A percentile compares a stretch with the other conserved stretches of the same genome.
phyloP scores from a whole-genome alignment of 225 moss, liverwort and hornwort species.

The Takakia lepidozioides region DNA sequence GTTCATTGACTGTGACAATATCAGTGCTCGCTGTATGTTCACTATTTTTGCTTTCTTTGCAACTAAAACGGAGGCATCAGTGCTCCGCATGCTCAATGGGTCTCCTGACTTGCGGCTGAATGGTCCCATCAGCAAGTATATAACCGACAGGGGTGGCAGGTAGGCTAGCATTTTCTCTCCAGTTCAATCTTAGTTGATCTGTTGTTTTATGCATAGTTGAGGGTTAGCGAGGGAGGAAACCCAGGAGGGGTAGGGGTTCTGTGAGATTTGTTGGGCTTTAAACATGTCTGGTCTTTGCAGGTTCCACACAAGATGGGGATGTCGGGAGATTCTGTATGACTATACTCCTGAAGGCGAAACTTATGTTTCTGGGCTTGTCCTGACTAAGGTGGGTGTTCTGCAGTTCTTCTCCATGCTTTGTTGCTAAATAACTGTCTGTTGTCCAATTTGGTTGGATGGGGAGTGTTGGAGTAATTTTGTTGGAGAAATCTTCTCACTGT shows the following conservation, averaged over 20 bases:
- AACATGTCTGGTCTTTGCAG: conserved; percentile 16
- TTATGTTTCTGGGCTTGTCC: conserved; percentile 65
- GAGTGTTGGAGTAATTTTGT: too few species aligned
- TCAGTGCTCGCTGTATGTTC: conserved; percentile 97
- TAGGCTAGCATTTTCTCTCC: conserved; percentile 7
- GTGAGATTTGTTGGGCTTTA: neutral
- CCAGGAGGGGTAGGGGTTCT: neutral
- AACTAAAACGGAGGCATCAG: conserved; percentile 88
- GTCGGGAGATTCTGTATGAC: conserved; percentile 76
- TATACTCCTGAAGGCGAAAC: conserved; percentile 61
- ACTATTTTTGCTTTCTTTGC: conserved; percentile 97
- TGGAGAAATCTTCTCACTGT: too few species aligned
- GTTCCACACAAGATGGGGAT: conserved; percentile 86
- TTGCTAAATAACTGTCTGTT: too few species aligned
- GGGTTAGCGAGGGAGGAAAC: neutral
- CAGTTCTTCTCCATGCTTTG: too few species aligned
- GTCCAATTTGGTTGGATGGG: too few species aligned
- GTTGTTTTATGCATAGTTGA: neutral
- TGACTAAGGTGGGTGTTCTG: conserved; percentile 91
- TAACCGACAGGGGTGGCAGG: conserved; percentile 89
- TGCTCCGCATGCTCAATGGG: conserved; percentile 89
- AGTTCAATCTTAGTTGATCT: too few species aligned
- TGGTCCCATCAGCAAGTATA: conserved; percentile 90
- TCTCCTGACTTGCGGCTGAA: conserved; percentile 90
- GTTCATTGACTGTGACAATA: conserved; percentile 87